Conservation (phyloP, 228 moss, liverwort and hornwort genomes). For the Sphagnum magellanicum region DNA sequence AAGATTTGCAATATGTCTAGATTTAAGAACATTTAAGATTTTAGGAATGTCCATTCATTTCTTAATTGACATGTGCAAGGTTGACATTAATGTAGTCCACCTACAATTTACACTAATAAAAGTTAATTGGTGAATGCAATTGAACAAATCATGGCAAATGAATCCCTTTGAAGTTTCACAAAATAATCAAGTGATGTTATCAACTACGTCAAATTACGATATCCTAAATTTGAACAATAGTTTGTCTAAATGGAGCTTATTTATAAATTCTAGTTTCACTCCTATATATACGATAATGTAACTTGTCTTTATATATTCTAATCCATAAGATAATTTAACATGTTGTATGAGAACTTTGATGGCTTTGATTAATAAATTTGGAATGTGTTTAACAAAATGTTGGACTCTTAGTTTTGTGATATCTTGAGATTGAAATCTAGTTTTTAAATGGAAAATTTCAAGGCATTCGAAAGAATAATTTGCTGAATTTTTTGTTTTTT, state of each 20-base stretch:
- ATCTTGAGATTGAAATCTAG: neutral
- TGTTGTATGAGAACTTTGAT: conserved; percentile 1
- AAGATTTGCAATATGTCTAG: neutral
- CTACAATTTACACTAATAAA: neutral
- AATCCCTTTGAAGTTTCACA: neutral
- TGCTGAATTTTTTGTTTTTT: neutral
- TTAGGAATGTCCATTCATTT: neutral
- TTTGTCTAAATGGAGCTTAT: neutral
- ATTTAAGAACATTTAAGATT: neutral
- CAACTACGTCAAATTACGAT: neutral
- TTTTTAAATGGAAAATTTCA: neutral
- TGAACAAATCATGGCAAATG: neutral
- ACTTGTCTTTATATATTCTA: neutral
- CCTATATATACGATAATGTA: neutral
- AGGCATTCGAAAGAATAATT: neutral
- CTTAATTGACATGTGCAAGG: no score
- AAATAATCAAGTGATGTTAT: neutral
- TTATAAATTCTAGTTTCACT: neutral
- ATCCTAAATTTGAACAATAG: neutral
- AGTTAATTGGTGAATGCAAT: neutral
- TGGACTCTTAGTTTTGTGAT: neutral
- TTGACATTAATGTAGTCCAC: neutral
- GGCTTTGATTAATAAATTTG: conserved; percentile 1
- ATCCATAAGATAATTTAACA: neutral
- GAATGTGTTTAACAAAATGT: conserved; percentile 1